These are phyloP conservation scores for Solanum rostratum DNA, from an alignment of 257 asterid species.

Conservation along the genomic window DNA sequence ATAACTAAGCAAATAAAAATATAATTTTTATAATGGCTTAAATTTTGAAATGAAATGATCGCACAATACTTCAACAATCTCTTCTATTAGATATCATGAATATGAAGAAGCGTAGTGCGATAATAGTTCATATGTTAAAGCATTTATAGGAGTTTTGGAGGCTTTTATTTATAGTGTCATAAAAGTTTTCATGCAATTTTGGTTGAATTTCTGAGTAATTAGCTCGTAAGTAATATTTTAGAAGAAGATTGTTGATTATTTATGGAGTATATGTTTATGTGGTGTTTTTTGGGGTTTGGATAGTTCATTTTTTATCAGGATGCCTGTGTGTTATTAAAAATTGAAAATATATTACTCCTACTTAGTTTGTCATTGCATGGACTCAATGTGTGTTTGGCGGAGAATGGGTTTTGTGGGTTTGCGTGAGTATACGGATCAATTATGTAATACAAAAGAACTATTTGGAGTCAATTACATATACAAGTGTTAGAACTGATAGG, in stretches of 20 bases:
- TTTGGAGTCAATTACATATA: no score
- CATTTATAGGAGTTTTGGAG: background rate
- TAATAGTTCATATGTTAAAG: background rate
- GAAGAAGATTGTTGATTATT: background rate
- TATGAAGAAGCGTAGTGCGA: background rate
- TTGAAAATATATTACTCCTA: background rate
- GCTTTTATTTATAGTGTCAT: background rate
- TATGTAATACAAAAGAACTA: no score
- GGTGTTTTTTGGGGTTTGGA: no score
- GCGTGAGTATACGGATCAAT: no score
- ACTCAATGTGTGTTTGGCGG: no score
- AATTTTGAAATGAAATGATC: no score
- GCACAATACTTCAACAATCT: no score
- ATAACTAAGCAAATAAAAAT: no score
- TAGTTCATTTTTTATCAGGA: background rate
- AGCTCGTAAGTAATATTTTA: background rate
- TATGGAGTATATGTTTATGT: background rate
- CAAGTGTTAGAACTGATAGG: no score
- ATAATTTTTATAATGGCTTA: no score
- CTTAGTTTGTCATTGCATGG: no score
- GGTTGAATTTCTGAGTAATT: background rate
- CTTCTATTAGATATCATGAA: background rate
- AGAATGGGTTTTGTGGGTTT: no score
- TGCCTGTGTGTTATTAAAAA: background rate
- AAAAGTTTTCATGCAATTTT: background rate